Base-by-base conservation (phyloP, 495 filamentous ascomycete species). In the Lichina pygmaea region DNA sequence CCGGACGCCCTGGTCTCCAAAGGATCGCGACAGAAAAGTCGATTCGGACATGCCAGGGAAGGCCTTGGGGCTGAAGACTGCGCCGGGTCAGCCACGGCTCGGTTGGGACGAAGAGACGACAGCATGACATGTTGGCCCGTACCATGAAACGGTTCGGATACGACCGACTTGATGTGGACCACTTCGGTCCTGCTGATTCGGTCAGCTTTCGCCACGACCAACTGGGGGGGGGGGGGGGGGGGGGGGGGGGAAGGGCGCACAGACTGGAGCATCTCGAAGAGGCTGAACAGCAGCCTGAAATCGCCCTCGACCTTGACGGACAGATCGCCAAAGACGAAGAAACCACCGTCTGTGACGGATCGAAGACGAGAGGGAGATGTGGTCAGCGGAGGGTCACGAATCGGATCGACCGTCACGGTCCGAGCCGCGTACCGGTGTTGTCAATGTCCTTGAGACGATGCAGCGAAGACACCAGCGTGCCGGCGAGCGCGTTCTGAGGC, bases 241-340 rank as follows among this genome's bases (percentile, higher is more conserved):
- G 24, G 30, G 51, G 16, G 40, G 24, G 45, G 13, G 24, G 13
- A 44, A 38, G 9, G 59, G 24, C 24, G 24, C 24, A 24, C 72
- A 57, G 57, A 81, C 77, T 76, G 76, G 46, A 65, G 62, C 65
- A 92, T 77, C 58, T 93, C 84, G 54, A 80, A 86, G 30, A 97
- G 68, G 46, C 72, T 83, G 56, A 97, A 95, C 38, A 78, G 75
- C 49, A 95, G 64, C 30, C 80, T 66, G 51, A 73, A 91, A 6
- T 68, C 67, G 24, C 89, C 89, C 51, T 83, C 78, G 15, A 79
- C 65, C 57, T 81, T 78, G 30, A 91, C 73, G 0, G 86, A 93
- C 13, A 97, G 62, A 58, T 97, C 89, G 6, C 81, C 80, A 60
- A 93, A 95, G n/a, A 95, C 81, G 49, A 97, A 95, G 63, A 91